These are phyloP conservation scores for Ceratorhiza oryzae-sativae DNA, from an alignment of 1,284 basidiomycete species.

Conservation along the genomic window DNA sequence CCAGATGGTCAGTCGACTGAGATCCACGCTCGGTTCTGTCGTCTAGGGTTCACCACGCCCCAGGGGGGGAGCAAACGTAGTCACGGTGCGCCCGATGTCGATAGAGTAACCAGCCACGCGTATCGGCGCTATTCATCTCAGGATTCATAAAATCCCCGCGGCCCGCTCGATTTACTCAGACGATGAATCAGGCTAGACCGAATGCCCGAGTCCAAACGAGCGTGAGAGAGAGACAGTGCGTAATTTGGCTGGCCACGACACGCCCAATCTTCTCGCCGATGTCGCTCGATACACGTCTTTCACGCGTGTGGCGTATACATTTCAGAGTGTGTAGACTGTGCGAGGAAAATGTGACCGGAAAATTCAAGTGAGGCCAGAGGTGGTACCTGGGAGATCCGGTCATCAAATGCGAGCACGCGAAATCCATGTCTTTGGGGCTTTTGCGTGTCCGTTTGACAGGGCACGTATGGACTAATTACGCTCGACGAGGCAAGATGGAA, in stretches of 20 bases:
- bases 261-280: not conserved
- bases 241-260: not conserved
- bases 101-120: not conserved
- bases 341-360: not conserved
- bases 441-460: conserved; percentile 3
- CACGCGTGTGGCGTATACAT: conserved; percentile 3
- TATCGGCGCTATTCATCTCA: not conserved
- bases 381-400: conserved; percentile 18
- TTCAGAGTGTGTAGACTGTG: conserved; percentile 12
- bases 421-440: not conserved
- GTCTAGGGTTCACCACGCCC: conserved; percentile 1
- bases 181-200: conserved; percentile 4
- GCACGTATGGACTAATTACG: not conserved
- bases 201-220: not conserved
- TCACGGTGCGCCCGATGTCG: conserved; percentile 10
- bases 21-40: conserved; percentile 2
- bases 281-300: not conserved
- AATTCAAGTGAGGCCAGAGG: conserved; percentile 24
- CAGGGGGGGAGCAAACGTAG: not conserved
- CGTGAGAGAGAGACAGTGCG: not conserved
- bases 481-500: not conserved
- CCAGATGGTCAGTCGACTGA: conserved; percentile 14
- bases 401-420: conserved; percentile 17
- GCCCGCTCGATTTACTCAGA: not conserved
- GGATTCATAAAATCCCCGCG: not conserved